Percentiles rank a stretch among this genome's conserved stretches.
Conservation (phyloP, 2,329 filamentous ascomycete genomes). For the Verticillium dahliae region DNA sequence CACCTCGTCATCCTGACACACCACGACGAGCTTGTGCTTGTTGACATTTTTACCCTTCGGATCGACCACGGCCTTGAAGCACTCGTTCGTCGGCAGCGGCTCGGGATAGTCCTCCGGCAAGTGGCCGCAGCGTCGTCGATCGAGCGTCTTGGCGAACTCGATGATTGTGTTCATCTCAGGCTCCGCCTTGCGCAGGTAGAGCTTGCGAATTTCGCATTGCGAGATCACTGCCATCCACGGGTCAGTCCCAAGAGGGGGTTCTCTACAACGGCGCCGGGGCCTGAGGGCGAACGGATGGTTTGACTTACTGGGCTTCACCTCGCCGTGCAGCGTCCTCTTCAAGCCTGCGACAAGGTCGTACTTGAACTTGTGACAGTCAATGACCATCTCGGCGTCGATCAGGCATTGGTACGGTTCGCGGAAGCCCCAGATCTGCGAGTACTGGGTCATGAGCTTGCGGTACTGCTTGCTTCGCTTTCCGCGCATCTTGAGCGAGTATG, state of each 20-base stretch:
- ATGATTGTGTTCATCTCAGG: conserved; percentile 55
- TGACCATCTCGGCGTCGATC: conserved; percentile 79
- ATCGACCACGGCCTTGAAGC: conserved; percentile 69
- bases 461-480: conserved; percentile 47
- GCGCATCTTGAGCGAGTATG: conserved; percentile 29
- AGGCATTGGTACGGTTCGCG: conserved; percentile 91
- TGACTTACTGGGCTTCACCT: conserved; percentile 70
- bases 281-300: neutral
- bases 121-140: conserved; percentile 71
- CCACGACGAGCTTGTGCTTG: conserved; percentile 74
- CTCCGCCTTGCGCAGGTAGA: conserved; percentile 58
- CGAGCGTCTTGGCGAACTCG: conserved; percentile 62
- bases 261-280: neutral
- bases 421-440: conserved; percentile 81
- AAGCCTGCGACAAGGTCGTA: conserved; percentile 79
- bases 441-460: conserved; percentile 87
- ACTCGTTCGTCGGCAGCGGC: conserved; percentile 63
- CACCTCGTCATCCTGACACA: conserved; percentile 62
- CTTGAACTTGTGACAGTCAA: conserved; percentile 75
- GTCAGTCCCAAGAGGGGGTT: neutral
- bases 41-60: conserved; percentile 66
- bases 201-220: conserved; percentile 72
- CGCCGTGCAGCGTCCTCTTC: conserved; percentile 77
- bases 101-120: conserved; percentile 65
- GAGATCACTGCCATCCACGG: conserved; percentile 55